Evolutionary conservation across 1,139 yeast genomes (phyloP).

Genomic region (Yamadazyma atlantica): DNA sequence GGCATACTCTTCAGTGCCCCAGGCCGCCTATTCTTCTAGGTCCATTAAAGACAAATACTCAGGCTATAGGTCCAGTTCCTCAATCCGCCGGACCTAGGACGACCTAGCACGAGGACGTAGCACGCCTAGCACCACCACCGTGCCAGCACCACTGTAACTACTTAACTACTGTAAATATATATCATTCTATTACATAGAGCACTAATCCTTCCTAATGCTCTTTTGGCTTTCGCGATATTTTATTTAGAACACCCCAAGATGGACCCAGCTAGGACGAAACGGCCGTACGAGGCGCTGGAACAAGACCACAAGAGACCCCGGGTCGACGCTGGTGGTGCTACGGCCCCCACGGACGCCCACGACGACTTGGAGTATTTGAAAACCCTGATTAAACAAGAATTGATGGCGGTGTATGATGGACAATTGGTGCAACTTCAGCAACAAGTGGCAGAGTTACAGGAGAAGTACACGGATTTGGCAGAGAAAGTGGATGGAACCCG

Average conservation of each 20-base stretch:
- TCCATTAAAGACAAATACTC: slow-evolving; percentile 1
- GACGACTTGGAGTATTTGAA: slow-evolving; percentile 16
- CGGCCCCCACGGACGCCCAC: too few relatives aligned
- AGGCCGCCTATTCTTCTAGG: slow-evolving; percentile 20
- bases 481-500: background rate
- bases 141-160: too few relatives aligned
- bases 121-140: too few relatives aligned
- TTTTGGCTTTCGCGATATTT: background rate
- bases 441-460: slow-evolving; percentile 20
- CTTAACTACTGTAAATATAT: too few relatives aligned
- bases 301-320: background rate
- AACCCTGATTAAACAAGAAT: slow-evolving; percentile 17
- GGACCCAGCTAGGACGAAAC: background rate
- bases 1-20: slow-evolving; percentile 25
- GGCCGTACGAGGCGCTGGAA: background rate
- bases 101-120: too few relatives aligned
- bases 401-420: slow-evolving; percentile 19
- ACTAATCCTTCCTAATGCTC: too few relatives aligned
- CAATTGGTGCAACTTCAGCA: slow-evolving; percentile 21
- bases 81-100: slow-evolving; percentile 22
- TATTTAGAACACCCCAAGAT: background rate
- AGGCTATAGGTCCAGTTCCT: slow-evolving; percentile 6
- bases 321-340: background rate
- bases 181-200: too few relatives aligned
- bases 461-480: slow-evolving; percentile 8